Evolutionary conservation across 139 green algal genomes (phyloP).

Genomic region (Microglena sp.): DNA sequence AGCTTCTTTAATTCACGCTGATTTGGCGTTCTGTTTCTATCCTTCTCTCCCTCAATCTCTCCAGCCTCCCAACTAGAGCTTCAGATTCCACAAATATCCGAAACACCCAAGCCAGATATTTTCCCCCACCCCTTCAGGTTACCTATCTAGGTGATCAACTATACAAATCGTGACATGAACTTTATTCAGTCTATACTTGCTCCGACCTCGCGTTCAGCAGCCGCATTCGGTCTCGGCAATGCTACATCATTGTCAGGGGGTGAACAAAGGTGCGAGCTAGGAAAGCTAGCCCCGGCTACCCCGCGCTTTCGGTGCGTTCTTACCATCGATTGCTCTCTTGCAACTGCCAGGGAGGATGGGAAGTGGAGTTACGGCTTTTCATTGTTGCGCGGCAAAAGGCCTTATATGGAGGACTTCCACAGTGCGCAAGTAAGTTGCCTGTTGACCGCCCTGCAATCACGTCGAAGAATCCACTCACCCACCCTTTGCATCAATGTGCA

Average conservation of each 20-base stretch:
- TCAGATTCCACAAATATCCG: no score
- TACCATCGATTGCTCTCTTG: background rate
- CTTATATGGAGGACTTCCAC: conserved; percentile 77
- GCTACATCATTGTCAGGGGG: conserved; percentile 8
- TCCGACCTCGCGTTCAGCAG: no score
- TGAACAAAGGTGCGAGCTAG: conserved; percentile 1
- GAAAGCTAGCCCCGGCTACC: background rate
- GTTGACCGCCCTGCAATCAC: background rate
- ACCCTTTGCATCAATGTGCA: conserved; percentile 11
- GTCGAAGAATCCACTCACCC: background rate
- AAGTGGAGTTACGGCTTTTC: conserved; percentile 59
- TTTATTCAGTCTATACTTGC: no score
- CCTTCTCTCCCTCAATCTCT: no score
- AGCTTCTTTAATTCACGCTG: no score
- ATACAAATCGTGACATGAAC: no score
- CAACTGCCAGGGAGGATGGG: conserved; percentile 50
- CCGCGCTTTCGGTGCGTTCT: no score
- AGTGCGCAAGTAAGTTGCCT: background rate
- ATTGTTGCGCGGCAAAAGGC: conserved; percentile 57
- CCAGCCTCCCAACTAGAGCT: no score
- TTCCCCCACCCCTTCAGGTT: no score
- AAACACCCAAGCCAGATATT: no score
- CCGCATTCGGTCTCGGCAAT: conserved; percentile 7
- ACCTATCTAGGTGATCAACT: no score
- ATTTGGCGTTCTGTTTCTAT: no score